These are phyloP conservation scores for Myxozyma kluyveri DNA, from an alignment of 805 yeast genomes.

Conservation along the genomic window DNA sequence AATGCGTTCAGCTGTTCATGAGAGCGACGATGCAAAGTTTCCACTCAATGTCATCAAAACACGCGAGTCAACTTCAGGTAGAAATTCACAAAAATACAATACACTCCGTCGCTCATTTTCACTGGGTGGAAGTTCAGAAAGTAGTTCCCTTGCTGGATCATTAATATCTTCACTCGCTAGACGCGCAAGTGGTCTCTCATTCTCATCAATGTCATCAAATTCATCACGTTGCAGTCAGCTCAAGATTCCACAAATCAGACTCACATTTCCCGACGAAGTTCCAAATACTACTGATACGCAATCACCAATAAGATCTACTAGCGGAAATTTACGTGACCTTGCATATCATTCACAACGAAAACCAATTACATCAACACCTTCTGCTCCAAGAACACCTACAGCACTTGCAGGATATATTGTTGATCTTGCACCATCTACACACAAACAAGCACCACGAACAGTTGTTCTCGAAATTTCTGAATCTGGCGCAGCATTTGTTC, in stretches of 20 bases:
- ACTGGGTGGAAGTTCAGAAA: neutral
- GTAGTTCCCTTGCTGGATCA: neutral
- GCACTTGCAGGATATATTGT: neutral
- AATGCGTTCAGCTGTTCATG: neutral
- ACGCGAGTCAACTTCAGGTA: neutral
- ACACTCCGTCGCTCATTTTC: neutral
- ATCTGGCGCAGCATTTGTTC: conserved; percentile 28
- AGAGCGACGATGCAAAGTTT: neutral
- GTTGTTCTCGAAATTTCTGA: conserved; percentile 25
- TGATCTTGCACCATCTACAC: neutral
- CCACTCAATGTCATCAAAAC: neutral
- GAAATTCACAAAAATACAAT: neutral
- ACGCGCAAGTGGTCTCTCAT: conserved; percentile 7
- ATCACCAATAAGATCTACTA: neutral
- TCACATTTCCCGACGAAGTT: conserved; percentile 24
- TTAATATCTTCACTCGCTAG: neutral
- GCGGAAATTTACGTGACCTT: no score
- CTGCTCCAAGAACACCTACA: neutral
- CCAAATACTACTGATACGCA: conserved; percentile 4
- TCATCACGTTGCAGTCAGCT: neutral
- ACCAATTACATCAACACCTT: neutral
- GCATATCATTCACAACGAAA: conserved; percentile 1
- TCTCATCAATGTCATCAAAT: neutral
- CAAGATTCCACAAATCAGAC: conserved; percentile 23
- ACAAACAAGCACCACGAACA: conserved; percentile 10